A percentile compares a stretch with the other conserved stretches of the same genome.
Evolutionary conservation across 495 filamentous ascomycete species (phyloP).

Genomic region (Penicillium herquei): DNA sequence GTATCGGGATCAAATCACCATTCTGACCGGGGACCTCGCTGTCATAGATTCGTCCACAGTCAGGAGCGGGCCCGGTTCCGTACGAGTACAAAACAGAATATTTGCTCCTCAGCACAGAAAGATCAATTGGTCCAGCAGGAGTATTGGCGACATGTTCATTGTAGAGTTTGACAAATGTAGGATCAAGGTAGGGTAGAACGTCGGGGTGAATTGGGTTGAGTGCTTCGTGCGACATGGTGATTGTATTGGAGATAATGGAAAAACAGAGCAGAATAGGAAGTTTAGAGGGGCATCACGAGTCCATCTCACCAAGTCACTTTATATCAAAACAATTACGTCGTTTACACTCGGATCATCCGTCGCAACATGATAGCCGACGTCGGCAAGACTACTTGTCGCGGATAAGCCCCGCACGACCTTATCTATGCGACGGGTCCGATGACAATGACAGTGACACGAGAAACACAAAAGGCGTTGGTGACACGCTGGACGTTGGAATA

Average conservation of each 20-base stretch:
- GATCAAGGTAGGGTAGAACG: slow-evolving; percentile 27
- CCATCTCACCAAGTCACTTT: background rate
- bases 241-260: background rate
- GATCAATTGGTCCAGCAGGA: slow-evolving; percentile 27
- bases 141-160: slow-evolving; percentile 32
- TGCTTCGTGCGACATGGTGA: slow-evolving; percentile 26
- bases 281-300: background rate
- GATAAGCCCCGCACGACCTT: slow-evolving; percentile 17
- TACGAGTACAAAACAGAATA: slow-evolving; percentile 33
- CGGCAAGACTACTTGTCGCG: background rate
- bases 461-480: slow-evolving; percentile 10
- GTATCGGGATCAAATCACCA: slow-evolving; percentile 36
- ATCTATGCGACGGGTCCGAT: slow-evolving; percentile 31
- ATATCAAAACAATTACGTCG: background rate
- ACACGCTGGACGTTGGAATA: too few species aligned
- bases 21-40: slow-evolving; percentile 36
- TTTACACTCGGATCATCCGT: too few species aligned
- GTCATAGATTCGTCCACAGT: slow-evolving; percentile 31
- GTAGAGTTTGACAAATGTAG: slow-evolving; percentile 28
- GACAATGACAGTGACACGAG: background rate
- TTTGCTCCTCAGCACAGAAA: slow-evolving; percentile 23
- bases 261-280: background rate
- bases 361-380: too few species aligned
- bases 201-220: slow-evolving; percentile 32
- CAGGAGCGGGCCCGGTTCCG: slow-evolving; percentile 27